Evolutionary conservation across 2,329 filamentous ascomycete species (phyloP), one percentile per base, ranked within the genome.

Genomic region (Aspergillus ibericus): DNA sequence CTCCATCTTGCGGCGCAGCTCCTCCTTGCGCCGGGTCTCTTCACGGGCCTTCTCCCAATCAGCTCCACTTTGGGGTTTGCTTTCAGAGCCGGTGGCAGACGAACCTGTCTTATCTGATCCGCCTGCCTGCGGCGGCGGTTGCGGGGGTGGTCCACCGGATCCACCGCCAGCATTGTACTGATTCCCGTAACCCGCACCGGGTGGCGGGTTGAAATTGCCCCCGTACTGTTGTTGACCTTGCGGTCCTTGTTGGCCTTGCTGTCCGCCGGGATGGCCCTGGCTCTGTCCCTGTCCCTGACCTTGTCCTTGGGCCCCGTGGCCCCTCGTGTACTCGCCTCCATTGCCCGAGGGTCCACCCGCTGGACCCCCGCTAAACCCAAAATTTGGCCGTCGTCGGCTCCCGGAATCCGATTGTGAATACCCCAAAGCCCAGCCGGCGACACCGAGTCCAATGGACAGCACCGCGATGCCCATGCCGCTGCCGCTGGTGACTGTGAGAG

Each of bases 351-450:
- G n/a, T 53, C 50, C 25, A 18, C 50, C 36, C n/a, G 36, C 35
- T 27, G 36, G 35, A 20, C 32, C 38, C 22, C 50, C 50, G 36
- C 36, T 27, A 27, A 67, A 63, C 27, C 63, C 65, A 20, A 62
- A 44, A 32, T 67, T 61, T 44, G 64, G 22, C 16, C 54, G 53
- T 46, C 66, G 66, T 34, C 64, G 59, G 10, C 59, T 62, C 27
- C 59, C 58, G 1, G 60, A 59, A n/a, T 56, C 80, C 10, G 72
- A 79, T 70, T 88, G 86, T 59, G 82, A 85, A 69, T 87, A 85
- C 15, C 89, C 90, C 66, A 88, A 80, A 2, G 88, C 85, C 92
- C 92, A 96, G 3, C 90, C 91, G 8, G 85, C 88, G 27, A 95
- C 78, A 5, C 88, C 92, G 25, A 96, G 88, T 5, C 85, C 86